These are phyloP conservation scores for Berberis thunbergii DNA, from an alignment of 164 flowering plant species.

Conservation along the genomic window DNA sequence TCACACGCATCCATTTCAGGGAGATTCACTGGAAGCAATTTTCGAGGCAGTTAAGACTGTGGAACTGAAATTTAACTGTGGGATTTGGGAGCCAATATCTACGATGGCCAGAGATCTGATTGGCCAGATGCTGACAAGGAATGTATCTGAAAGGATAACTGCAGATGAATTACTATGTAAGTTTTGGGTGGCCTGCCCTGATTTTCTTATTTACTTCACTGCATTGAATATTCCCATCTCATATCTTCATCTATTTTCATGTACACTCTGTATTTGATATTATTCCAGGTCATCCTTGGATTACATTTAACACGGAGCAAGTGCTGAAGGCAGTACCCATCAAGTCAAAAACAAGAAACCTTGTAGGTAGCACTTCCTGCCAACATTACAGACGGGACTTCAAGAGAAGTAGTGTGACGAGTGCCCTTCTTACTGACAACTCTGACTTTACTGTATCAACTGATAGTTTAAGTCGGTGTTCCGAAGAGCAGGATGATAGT, in stretches of 20 bases:
- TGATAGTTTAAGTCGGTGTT: conserved; percentile 18
- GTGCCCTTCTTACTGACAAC: conserved; percentile 9
- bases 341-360: conserved; percentile 41
- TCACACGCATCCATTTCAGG: conserved; percentile 79
- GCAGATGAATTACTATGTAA: conserved; percentile 90
- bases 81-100: conserved; percentile 77
- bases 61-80: conserved; percentile 63
- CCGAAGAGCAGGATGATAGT: conserved; percentile 50
- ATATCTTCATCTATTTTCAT: too few species aligned
- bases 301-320: conserved; percentile 68
- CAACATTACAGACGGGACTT: conserved; percentile 5
- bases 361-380: conserved; percentile 14
- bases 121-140: conserved; percentile 72
- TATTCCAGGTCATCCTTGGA: conserved; percentile 87
- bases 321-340: conserved; percentile 38
- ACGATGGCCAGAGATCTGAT: conserved; percentile 78
- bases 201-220: not conserved
- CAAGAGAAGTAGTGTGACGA: conserved; percentile 10
- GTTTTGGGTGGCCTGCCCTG: conserved; percentile 6
- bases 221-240: not conserved
- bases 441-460: conserved; percentile 9
- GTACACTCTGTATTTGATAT: not conserved
- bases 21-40: conserved; percentile 69
- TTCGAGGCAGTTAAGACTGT: conserved; percentile 83
- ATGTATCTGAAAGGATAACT: conserved; percentile 66